These are phyloP conservation scores for Scheffersomyces amazonensis DNA, from an alignment of 805 yeast genomes.

Conservation along the genomic window DNA sequence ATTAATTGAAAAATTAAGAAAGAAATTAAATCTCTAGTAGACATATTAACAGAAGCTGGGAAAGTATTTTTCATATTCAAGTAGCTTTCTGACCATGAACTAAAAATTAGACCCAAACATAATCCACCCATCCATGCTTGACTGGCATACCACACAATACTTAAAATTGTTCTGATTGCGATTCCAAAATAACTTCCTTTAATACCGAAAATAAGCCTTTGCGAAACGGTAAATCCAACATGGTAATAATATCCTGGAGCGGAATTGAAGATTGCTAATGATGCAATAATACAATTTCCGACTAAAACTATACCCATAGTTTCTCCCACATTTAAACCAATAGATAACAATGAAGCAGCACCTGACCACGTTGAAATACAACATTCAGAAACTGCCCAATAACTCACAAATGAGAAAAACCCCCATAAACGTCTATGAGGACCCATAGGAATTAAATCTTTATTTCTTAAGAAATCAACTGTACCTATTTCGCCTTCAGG, in stretches of 20 bases:
- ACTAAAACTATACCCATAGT: constrained; percentile 43
- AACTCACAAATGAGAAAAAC: constrained; percentile 35
- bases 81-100: constrained; percentile 36
- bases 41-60: constrained; percentile 35
- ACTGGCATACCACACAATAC: constrained; percentile 46
- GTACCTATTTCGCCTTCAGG: background rate
- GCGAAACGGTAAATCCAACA: constrained; percentile 46
- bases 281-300: constrained; percentile 45
- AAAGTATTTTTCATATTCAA: constrained; percentile 34
- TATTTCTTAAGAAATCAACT: constrained; percentile 18
- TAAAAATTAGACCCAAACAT: constrained; percentile 34
- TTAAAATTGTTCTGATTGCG: constrained; percentile 39
- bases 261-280: constrained; percentile 44
- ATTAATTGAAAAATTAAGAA: constrained; percentile 45
- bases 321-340: constrained; percentile 45
- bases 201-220: constrained; percentile 46
- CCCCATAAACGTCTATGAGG: constrained; percentile 47
- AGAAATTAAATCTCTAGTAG: constrained; percentile 40
- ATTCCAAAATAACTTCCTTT: constrained; percentile 45
- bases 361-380: constrained; percentile 41
- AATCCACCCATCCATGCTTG: constrained; percentile 48
- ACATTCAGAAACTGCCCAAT: constrained; percentile 45
- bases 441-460: constrained; percentile 45
- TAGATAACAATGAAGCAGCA: constrained; percentile 41
- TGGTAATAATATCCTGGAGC: constrained; percentile 50